phyloP scores from a whole-genome alignment of 331 rosid genomes.

The Ulmus americana region DNA sequence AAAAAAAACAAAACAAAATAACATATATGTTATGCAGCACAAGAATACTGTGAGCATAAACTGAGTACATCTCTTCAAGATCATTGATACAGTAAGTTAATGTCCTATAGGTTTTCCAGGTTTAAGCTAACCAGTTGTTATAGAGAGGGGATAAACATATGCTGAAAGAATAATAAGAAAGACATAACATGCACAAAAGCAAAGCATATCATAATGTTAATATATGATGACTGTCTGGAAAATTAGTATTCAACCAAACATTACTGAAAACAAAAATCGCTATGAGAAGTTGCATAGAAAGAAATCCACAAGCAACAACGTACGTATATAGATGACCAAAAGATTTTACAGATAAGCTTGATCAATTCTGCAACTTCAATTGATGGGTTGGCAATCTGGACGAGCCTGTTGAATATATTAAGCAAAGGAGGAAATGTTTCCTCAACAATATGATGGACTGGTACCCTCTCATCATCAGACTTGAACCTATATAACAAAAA shows the following conservation, averaged over 20 bases:
- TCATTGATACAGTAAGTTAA: neutral
- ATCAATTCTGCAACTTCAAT: slow-evolving; percentile 71
- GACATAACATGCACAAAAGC: too few species aligned
- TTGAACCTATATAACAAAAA: slow-evolving; percentile 53
- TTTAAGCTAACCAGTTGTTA: neutral
- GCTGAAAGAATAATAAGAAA: neutral
- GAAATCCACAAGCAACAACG: slow-evolving; percentile 18
- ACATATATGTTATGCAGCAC: neutral
- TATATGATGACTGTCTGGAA: too few species aligned
- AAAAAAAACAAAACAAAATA: slow-evolving; percentile 3
- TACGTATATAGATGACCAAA: slow-evolving; percentile 97
- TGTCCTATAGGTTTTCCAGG: neutral
- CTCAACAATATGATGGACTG: slow-evolving; percentile 55
- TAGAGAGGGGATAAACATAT: neutral
- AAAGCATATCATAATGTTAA: too few species aligned
- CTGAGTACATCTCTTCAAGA: neutral
- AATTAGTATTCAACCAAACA: too few species aligned
- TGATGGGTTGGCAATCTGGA: slow-evolving; percentile 59
- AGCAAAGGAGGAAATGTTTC: slow-evolving; percentile 82
- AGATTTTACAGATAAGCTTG: slow-evolving; percentile 90
- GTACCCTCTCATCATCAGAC: slow-evolving; percentile 80
- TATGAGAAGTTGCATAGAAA: neutral
- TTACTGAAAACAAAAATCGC: too few species aligned
- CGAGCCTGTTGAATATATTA: slow-evolving; percentile 56
- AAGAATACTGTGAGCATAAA: neutral